Evolutionary conservation across 257 asterid genomes (phyloP).

Genomic region (Forsythia viridissima): DNA sequence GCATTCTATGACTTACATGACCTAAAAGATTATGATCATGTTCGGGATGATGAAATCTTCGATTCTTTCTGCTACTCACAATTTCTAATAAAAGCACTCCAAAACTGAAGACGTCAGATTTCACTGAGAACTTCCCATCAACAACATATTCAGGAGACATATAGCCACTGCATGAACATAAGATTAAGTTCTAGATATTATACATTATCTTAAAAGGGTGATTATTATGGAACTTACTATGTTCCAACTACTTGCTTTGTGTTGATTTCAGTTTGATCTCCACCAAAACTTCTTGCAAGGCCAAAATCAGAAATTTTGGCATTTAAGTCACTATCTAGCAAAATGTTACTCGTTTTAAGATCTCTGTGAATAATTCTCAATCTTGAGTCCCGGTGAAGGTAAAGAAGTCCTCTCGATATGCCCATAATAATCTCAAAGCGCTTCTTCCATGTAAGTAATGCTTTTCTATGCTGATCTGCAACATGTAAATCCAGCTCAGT

Average conservation of each 20-base stretch:
- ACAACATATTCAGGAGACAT: slow-evolving; percentile 39
- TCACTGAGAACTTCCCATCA: slow-evolving; percentile 32
- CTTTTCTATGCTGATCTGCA: background rate
- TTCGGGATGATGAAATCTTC: slow-evolving; percentile 29
- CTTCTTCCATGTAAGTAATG: background rate
- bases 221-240: background rate
- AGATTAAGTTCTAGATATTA: too few species aligned
- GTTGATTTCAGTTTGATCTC: background rate
- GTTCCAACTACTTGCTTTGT: background rate
- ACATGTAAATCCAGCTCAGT: background rate
- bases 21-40: slow-evolving; percentile 35
- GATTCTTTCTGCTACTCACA: slow-evolving; percentile 32
- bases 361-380: background rate
- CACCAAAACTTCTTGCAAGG: background rate
- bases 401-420: background rate
- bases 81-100: slow-evolving; percentile 37
- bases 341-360: background rate
- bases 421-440: background rate
- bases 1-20: slow-evolving; percentile 19
- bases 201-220: background rate
- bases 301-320: background rate
- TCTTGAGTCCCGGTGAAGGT: background rate
- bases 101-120: slow-evolving; percentile 40
- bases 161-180: slow-evolving; percentile 2
- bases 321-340: too few species aligned